phyloP scores from a whole-genome alignment of 202 grass and related monocot genomes.

The Saccharum hybrid region DNA sequence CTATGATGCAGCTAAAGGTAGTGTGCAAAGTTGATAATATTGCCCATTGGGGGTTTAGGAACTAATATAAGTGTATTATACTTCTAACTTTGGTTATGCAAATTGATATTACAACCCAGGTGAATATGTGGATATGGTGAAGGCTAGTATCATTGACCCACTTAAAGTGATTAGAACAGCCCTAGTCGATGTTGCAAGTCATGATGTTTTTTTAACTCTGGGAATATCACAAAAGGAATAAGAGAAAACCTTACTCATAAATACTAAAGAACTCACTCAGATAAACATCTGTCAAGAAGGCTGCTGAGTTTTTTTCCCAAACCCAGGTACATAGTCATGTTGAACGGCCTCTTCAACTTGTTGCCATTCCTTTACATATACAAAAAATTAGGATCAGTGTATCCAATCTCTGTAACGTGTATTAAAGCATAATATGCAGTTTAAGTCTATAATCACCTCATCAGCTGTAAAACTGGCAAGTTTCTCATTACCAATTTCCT shows the following conservation, averaged over 20 bases:
- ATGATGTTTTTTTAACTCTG: too few species aligned
- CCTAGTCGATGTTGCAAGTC: too few species aligned
- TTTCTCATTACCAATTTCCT: slow-evolving; percentile 96
- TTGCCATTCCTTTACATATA: slow-evolving; percentile 73
- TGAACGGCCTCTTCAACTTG: slow-evolving; percentile 84
- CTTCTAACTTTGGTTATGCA: too few species aligned
- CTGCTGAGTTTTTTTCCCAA: slow-evolving; percentile 78
- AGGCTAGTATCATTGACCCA: too few species aligned
- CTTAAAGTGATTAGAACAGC: too few species aligned
- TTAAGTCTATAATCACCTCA: slow-evolving; percentile 61
- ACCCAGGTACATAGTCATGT: slow-evolving; percentile 70
- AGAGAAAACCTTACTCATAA: too few species aligned
- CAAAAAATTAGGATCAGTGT: slow-evolving; percentile 24
- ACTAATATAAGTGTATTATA: too few species aligned
- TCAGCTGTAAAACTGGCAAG: slow-evolving; percentile 67
- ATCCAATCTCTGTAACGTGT: slow-evolving; percentile 2
- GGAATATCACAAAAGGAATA: not conserved
- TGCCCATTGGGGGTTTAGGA: too few species aligned
- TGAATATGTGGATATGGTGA: too few species aligned
- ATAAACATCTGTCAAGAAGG: slow-evolving; percentile 91
- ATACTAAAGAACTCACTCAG: slow-evolving; percentile 63
- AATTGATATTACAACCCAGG: too few species aligned
- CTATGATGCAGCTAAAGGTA: too few species aligned
- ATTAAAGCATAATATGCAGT: slow-evolving; percentile 22
- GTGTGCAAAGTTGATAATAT: too few species aligned